Evolutionary conservation across 345 rosid genomes (phyloP), one percentile per base, ranked within the genome.

Genomic region (Euphorbia tirucalli): DNA sequence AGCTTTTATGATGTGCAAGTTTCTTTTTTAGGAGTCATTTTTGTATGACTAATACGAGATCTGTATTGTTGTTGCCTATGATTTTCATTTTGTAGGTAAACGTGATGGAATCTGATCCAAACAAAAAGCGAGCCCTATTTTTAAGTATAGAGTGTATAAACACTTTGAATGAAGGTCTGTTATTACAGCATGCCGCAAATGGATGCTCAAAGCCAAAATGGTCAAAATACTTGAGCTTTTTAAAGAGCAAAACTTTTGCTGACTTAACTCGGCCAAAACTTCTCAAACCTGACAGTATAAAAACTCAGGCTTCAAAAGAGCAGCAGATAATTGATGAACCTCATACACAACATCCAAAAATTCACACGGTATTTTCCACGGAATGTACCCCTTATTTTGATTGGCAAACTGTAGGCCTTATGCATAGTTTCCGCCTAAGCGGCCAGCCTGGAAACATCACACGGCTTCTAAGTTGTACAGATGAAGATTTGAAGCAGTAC

Each of bases 381-480:
- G 99, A 95, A 81, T 95, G 99, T 75, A 89, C 85, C 3, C 82
- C 87, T 67, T 92, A 95, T 82, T 95, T 95, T 72, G 99, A 95
- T 79, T 95, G 99, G 98, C 99, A 95, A 79, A 95, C 99, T 41
- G 98, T 95, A 31, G 99, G 98, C 61, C 85, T 95, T 67, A 72
- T 95, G 79, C 99, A 95, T 83, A 92, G 99, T 83, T 93, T 95
- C 85, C 85, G 75, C 74, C 78, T 75, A 65, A 95, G 97, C 73
- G 96, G 97, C 63, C 98, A 95, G 82, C 97, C 99, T 24, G 99
- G 98, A 82, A 90, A 87, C 71, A 78, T 95, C 39, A 95, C 99
- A 9, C 80, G 97, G 72, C 99, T 95, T 78, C 99, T 95, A 77
- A 95, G 99, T 77, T 95, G 98, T 78, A 88, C 91, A 28, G 97